phyloP scores from a whole-genome alignment of 768 basidiomycete species.

The Favolaschia claudopus region DNA sequence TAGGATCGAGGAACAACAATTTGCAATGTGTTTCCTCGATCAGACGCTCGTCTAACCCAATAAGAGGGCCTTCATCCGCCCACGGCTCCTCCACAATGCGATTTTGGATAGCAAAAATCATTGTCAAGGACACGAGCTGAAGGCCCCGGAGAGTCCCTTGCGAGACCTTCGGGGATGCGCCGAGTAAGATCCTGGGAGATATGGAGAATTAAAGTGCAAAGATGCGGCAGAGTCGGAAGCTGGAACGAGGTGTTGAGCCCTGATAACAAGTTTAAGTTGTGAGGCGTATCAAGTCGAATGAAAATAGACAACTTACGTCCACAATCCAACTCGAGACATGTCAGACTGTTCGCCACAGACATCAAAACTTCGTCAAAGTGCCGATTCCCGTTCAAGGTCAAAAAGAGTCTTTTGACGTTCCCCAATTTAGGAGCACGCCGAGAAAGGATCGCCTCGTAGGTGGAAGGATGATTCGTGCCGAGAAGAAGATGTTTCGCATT shows the following conservation, averaged over 20 bases:
- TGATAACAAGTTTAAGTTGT: not conserved
- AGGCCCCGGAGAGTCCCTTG: conserved; percentile 7
- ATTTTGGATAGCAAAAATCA: conserved; percentile 1
- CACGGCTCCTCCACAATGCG: conserved; percentile 5
- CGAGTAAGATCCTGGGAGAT: not conserved
- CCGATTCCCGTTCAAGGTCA: not conserved
- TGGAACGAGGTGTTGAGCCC: not conserved
- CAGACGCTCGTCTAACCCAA: not conserved
- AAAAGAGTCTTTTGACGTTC: not conserved
- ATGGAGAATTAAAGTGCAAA: conserved; percentile 3
- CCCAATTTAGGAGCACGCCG: not conserved
- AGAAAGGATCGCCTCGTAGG: not conserved
- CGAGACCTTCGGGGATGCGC: conserved; percentile 4
- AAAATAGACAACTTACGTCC: not conserved
- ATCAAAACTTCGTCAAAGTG: conserved; percentile 3
- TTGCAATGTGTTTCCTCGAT: not conserved
- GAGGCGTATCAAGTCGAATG: not conserved
- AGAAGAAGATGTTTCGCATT: conserved; percentile 4
- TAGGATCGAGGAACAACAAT: not conserved
- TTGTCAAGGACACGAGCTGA: not conserved
- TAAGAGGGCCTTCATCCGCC: not conserved
- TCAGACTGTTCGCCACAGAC: not conserved
- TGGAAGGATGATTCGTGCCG: not conserved
- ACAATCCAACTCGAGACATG: conserved; percentile 8
- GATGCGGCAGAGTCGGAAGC: conserved; percentile 11